These are phyloP conservation scores for Xylariaceae sp. DNA, from an alignment of 2,329 filamentous ascomycete genomes.

Conservation along the genomic window DNA sequence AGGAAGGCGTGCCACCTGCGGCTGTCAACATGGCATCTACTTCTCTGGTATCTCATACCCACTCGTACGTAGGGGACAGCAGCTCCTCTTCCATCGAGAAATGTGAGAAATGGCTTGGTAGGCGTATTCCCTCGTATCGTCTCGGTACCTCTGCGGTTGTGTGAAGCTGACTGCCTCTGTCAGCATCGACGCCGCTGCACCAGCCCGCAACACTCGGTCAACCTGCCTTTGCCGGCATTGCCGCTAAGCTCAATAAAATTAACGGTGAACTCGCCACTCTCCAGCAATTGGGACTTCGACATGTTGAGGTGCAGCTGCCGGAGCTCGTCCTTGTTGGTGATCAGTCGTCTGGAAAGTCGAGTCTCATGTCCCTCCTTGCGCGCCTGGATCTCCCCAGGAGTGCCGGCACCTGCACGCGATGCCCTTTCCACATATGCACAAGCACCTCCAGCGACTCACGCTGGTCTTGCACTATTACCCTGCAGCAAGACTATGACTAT, in stretches of 20 bases:
- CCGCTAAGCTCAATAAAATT: not conserved
- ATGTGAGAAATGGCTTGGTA: too few relatives aligned
- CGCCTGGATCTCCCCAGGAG: conserved; percentile 38
- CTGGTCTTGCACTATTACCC: conserved; percentile 59
- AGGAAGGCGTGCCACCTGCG: too few relatives aligned
- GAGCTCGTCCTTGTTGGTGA: conserved; percentile 76
- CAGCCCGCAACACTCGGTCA: too few relatives aligned
- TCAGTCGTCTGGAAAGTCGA: conserved; percentile 74
- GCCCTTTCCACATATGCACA: conserved; percentile 69
- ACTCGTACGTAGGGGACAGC: too few relatives aligned
- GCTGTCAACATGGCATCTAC: too few relatives aligned
- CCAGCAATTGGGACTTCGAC: conserved; percentile 40
- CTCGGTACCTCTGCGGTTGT: too few relatives aligned
- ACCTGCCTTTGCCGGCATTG: not conserved
- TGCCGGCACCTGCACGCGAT: conserved; percentile 54
- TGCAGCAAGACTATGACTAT: conserved; percentile 55
- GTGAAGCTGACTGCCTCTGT: too few relatives aligned
- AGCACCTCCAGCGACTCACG: conserved; percentile 40
- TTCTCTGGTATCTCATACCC: too few relatives aligned
- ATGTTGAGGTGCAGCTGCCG: conserved; percentile 63
- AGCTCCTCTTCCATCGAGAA: too few relatives aligned
- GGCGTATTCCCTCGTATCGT: too few relatives aligned
- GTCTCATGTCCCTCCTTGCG: conserved; percentile 11
- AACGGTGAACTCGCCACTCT: not conserved
- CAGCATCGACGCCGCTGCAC: too few relatives aligned